These are phyloP conservation scores for Scutellaria minor DNA, from an alignment of 257 asterid species.

Conservation along the genomic window DNA sequence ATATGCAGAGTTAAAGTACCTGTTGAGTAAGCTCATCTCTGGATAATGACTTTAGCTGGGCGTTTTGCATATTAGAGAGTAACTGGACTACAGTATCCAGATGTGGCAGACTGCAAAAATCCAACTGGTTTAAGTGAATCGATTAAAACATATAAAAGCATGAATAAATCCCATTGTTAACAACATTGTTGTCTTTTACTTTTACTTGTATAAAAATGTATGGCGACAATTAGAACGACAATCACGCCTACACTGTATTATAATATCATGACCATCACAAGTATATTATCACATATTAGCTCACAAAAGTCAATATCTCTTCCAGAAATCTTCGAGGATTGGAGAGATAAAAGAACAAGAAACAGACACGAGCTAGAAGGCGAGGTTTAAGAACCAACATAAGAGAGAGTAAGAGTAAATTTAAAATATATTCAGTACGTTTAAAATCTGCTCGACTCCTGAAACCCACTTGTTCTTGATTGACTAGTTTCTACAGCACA, in stretches of 20 bases:
- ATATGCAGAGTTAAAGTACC: conserved; percentile 36
- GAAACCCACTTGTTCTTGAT: no score
- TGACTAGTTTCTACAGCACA: neutral
- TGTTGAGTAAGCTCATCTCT: conserved; percentile 41
- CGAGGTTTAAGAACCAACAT: neutral
- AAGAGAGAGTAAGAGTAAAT: no score
- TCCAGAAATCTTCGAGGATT: neutral
- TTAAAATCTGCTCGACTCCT: neutral
- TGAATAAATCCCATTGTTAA: neutral
- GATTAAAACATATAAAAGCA: neutral
- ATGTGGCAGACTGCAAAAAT: conserved; percentile 73
- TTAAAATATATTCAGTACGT: neutral
- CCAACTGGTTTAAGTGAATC: conserved; percentile 23
- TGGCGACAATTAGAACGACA: conserved; percentile 4
- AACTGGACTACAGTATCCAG: conserved; percentile 77
- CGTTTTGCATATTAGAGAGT: conserved; percentile 73
- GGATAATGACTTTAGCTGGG: conserved; percentile 68
- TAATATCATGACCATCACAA: neutral
- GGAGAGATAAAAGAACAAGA: neutral
- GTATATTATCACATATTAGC: neutral
- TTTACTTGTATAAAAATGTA: neutral
- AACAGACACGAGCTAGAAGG: neutral
- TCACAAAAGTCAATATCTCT: neutral
- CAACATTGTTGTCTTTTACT: neutral
- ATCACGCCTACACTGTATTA: neutral